phyloP scores from a whole-genome alignment of 108 stramenopile species.

The Conticribra weissflogii region DNA sequence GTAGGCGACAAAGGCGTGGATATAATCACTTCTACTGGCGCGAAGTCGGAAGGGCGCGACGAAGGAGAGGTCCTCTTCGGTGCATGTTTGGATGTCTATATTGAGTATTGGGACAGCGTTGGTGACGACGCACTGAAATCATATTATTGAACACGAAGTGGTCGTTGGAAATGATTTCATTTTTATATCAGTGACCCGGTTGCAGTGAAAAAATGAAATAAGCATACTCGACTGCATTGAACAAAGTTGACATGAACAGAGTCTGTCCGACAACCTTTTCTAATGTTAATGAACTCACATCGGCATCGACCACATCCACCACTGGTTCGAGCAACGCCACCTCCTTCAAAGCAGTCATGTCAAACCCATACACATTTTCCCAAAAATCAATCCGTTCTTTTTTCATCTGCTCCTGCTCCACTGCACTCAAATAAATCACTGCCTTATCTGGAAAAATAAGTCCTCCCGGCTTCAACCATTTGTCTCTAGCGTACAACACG shows the following conservation, averaged over 20 bases:
- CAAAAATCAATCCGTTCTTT: conserved; percentile 86
- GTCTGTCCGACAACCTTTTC: too few species aligned
- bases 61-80: conserved; percentile 90
- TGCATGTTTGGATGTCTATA: conserved; percentile 90
- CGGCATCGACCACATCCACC: conserved; percentile 91
- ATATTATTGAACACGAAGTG: background rate
- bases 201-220: too few species aligned
- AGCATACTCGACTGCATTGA: background rate
- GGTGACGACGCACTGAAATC: conserved; percentile 65
- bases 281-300: conserved; percentile 32
- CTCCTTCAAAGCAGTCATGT: conserved; percentile 93
- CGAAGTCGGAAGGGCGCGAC: conserved; percentile 66
- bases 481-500: conserved; percentile 91
- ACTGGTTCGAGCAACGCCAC: conserved; percentile 93
- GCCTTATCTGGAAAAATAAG: conserved; percentile 95
- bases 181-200: too few species aligned
- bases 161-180: too few species aligned
- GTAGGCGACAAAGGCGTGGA: conserved; percentile 94
- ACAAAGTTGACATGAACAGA: background rate
- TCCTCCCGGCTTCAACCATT: conserved; percentile 82
- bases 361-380: conserved; percentile 96
- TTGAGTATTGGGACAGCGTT: conserved; percentile 82
- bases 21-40: conserved; percentile 79
- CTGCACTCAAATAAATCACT: conserved; percentile 82
- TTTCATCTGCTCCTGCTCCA: conserved; percentile 88